phyloP scores from a whole-genome alignment of 2,329 filamentous ascomycete species.

The Lachnellula suecica region DNA sequence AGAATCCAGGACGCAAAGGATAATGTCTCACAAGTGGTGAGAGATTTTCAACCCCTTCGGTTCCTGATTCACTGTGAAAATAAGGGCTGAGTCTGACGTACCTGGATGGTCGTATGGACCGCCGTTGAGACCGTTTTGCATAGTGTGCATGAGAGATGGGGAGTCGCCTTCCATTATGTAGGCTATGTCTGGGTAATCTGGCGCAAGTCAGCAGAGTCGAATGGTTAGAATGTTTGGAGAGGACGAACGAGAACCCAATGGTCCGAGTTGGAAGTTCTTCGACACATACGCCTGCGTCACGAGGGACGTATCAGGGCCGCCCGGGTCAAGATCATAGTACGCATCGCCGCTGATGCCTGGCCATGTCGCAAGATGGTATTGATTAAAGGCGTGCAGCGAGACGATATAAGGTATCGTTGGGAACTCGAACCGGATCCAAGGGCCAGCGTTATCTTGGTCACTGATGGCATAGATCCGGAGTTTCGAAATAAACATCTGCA shows the following conservation, averaged over 20 bases:
- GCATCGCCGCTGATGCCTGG: slow-evolving; percentile 44
- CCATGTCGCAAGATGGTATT: slow-evolving; percentile 46
- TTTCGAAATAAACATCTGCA: slow-evolving; percentile 32
- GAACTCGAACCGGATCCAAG: slow-evolving; percentile 46
- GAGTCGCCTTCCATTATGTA: slow-evolving; percentile 46
- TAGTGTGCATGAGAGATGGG: slow-evolving; percentile 36
- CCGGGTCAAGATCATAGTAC: slow-evolving; percentile 41
- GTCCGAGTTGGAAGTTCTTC: slow-evolving; percentile 45
- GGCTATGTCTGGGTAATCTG: slow-evolving; percentile 36
- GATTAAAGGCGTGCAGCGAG: slow-evolving; percentile 45
- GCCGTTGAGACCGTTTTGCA: slow-evolving; percentile 38
- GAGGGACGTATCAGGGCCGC: slow-evolving; percentile 41
- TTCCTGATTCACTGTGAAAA: too few relatives aligned
- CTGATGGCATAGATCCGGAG: slow-evolving; percentile 45
- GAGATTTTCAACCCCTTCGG: too few relatives aligned
- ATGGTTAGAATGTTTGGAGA: too few relatives aligned
- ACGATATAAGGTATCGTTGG: slow-evolving; percentile 46
- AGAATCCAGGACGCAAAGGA: too few relatives aligned
- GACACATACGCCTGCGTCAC: slow-evolving; percentile 43
- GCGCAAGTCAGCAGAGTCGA: too few relatives aligned
- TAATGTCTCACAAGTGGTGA: too few relatives aligned
- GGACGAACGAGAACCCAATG: too few relatives aligned
- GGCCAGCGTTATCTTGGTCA: slow-evolving; percentile 47
- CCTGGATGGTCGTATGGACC: too few relatives aligned
- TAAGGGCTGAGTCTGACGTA: too few relatives aligned